Evolutionary conservation across 2,329 filamentous ascomycete species (phyloP).

Genomic region (Colletotrichum melonis): DNA sequence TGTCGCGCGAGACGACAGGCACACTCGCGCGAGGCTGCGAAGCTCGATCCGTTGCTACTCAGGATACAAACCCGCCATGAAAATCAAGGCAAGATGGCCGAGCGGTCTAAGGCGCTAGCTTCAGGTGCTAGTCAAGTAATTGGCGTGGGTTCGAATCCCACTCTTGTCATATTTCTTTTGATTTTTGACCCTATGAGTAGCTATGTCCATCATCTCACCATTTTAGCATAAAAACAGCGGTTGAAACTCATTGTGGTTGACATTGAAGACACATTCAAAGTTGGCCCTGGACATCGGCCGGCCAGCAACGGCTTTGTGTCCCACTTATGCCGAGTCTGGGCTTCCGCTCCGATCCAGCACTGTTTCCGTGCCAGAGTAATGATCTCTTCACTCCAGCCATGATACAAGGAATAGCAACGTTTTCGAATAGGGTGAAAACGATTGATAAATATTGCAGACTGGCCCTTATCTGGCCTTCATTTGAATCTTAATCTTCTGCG

Average conservation of each 20-base stretch:
- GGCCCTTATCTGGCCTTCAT: constrained; percentile 37
- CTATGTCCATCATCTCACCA: rapidly evolving
- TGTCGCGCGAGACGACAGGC: no score
- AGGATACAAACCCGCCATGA: no score
- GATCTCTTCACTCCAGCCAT: background rate
- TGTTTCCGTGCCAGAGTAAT: no score
- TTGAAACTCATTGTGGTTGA: background rate
- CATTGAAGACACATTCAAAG: background rate
- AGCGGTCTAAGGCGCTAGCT: constrained; percentile 30
- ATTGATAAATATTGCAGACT: background rate
- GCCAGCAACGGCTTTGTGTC: background rate
- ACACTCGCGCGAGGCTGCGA: no score
- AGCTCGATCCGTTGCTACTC: no score
- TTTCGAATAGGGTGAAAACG: background rate
- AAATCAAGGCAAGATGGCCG: constrained; percentile 24
- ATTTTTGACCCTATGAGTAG: rapidly evolving
- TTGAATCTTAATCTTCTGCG: constrained; percentile 37
- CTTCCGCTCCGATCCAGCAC: background rate
- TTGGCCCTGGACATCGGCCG: background rate
- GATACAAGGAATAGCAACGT: background rate
- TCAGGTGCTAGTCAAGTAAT: constrained; percentile 30
- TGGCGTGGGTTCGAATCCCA: constrained; percentile 30
- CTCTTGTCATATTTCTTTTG: constrained; percentile 4
- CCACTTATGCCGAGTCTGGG: no score
- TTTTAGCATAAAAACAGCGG: background rate